These are phyloP conservation scores for Phyllosticta citrichinensis DNA, from an alignment of 2,329 filamentous ascomycete species.

Conservation along the genomic window DNA sequence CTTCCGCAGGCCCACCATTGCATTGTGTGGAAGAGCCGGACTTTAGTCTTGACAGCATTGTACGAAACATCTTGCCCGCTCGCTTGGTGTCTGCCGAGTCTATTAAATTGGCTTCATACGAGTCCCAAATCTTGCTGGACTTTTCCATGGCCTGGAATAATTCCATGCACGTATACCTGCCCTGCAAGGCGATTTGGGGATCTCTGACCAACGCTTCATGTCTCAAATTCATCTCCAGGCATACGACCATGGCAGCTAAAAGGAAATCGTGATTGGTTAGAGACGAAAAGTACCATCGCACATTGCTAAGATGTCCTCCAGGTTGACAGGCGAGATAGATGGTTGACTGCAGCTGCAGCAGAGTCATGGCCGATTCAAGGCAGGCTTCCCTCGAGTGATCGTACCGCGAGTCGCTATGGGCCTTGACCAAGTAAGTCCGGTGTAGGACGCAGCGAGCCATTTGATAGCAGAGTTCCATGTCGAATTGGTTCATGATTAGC, in stretches of 20 bases:
- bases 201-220: neutral
- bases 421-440: slow-evolving; percentile 39
- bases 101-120: slow-evolving; percentile 5
- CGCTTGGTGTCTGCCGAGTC: slow-evolving; percentile 6
- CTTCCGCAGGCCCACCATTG: neutral
- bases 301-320: slow-evolving; percentile 33
- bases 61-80: slow-evolving; percentile 4
- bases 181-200: neutral
- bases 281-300: slow-evolving; percentile 38
- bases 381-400: slow-evolving; percentile 37
- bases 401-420: slow-evolving; percentile 24
- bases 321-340: slow-evolving; percentile 39
- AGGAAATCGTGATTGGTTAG: slow-evolving; percentile 39
- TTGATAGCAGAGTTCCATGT: slow-evolving; percentile 42
- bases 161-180: neutral
- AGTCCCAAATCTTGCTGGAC: slow-evolving; percentile 6
- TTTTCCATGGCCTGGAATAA: slow-evolving; percentile 5
- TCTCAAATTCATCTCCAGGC: slow-evolving; percentile 31
- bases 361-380: slow-evolving; percentile 37
- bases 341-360: slow-evolving; percentile 40
- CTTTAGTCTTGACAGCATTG: slow-evolving; percentile 3
- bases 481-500: slow-evolving; percentile 43
- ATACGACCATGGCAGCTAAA: slow-evolving; percentile 39
- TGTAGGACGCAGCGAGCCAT: slow-evolving; percentile 46
- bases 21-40: neutral